These are phyloP conservation scores for Hemisphaericaspora lyxosophila DNA, from an alignment of 1,139 yeast genomes.

Conservation along the genomic window DNA sequence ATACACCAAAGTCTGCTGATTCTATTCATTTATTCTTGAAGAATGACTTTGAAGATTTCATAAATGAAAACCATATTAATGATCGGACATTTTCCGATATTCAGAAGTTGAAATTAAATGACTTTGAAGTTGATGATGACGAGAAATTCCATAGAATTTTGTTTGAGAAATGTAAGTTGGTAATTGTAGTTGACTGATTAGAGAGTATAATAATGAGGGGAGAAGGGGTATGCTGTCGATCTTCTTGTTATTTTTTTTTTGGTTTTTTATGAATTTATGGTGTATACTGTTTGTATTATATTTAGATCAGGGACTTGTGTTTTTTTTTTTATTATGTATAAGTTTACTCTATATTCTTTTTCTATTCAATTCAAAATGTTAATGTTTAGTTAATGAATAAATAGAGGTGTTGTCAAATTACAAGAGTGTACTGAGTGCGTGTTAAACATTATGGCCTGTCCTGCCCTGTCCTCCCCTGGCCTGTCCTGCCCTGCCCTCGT, in stretches of 20 bases:
- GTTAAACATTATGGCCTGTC: too few relatives aligned
- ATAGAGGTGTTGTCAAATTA: too few relatives aligned
- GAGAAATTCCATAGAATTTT: slow-evolving; percentile 42
- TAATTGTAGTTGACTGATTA: slow-evolving; percentile 23
- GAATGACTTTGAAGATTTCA: slow-evolving; percentile 43
- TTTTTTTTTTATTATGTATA: too few relatives aligned
- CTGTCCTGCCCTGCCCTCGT: too few relatives aligned
- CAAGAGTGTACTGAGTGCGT: too few relatives aligned
- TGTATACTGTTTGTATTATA: slow-evolving; percentile 2
- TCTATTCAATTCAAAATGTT: background rate
- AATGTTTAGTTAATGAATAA: background rate
- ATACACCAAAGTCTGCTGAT: slow-evolving; percentile 15
- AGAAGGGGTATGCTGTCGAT: background rate
- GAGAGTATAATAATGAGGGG: background rate
- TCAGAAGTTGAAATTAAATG: slow-evolving; percentile 24
- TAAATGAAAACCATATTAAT: slow-evolving; percentile 29
- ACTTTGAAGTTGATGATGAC: slow-evolving; percentile 42
- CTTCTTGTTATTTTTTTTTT: background rate
- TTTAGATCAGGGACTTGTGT: background rate
- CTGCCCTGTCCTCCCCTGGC: too few relatives aligned
- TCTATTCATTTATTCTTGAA: slow-evolving; percentile 36
- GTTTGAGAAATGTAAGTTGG: slow-evolving; percentile 48
- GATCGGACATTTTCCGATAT: slow-evolving; percentile 26
- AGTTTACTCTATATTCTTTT: background rate
- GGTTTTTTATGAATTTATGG: slow-evolving; percentile 1